Conservation (phyloP, 177 flowering plant species). For the Tripterygium wilfordii region DNA sequence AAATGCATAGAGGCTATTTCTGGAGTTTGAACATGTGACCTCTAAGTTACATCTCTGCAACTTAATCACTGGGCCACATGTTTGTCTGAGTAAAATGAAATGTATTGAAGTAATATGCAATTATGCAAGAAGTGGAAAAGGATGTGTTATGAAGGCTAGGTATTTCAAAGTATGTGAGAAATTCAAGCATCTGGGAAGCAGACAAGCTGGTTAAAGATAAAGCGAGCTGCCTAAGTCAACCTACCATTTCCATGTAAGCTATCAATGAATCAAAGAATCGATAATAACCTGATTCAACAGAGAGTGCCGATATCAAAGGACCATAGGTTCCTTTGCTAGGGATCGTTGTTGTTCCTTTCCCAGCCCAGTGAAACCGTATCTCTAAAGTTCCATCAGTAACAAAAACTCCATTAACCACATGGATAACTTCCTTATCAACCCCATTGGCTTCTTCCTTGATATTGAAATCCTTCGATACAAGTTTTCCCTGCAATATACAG, state of each 20-base stretch:
- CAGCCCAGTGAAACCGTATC: constrained; percentile 34
- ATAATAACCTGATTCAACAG: constrained; percentile 29
- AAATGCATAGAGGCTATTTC: no score
- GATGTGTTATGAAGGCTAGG: no score
- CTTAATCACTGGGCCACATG: no score
- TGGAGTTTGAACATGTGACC: no score
- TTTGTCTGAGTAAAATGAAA: no score
- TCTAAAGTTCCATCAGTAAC: constrained; percentile 21
- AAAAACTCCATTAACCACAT: background rate
- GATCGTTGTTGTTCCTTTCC: constrained; percentile 31
- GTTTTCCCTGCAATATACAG: constrained; percentile 12
- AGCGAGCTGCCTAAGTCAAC: background rate
- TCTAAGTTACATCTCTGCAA: no score
- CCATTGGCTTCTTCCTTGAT: constrained; percentile 23
- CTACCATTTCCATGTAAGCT: background rate
- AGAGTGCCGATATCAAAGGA: constrained; percentile 35
- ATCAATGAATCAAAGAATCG: no score
- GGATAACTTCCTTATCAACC: constrained; percentile 8
- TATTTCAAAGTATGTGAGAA: no score
- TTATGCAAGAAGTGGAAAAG: no score
- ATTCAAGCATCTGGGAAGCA: no score
- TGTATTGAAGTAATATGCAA: no score
- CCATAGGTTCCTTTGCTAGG: constrained; percentile 33
- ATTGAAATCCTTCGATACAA: constrained; percentile 25
- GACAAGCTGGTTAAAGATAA: no score